Base-by-base conservation (phyloP, 208 protist species). In the Leishmania aethiopica region DNA sequence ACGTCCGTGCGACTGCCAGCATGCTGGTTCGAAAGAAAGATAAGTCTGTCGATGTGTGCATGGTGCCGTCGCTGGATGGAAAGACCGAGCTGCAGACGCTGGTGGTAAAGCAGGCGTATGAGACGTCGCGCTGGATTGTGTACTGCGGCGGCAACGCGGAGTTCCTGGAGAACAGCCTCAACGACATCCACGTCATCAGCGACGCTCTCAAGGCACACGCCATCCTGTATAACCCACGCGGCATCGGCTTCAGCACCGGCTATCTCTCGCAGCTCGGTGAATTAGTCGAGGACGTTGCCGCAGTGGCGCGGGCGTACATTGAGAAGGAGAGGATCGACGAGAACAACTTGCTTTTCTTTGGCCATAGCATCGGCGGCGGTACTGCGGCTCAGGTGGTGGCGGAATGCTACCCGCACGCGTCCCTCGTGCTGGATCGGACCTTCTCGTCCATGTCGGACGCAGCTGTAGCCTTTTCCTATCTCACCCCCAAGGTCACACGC, bases 71-170 rank as follows among this genome's bases (percentile, higher is more conserved):
- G 5, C 76, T 86, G 32, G 60, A 80, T 13, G 75, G 72, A 42
- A 89, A 88, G 53, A 40, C 84, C 11, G 17, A 77, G 25, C 86
- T 97, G 55, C 92, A 97, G 75, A 88, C 84, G 15, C 77, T 92
- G 3, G 73, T 89, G 11, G 83, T 96, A 17, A 75, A 80, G 66
- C 86, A 78, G 66, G 75, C 80, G 19, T 75, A 89, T 57, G 55
- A 75, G 17, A 91, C 90, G 10, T 51, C 80, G 47, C 84, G 86
- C 4, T 97, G 94, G 93, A 69, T 96, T 5, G 28, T 96, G 22
- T 97, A 97, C 85, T 85, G 93, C 76, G 92, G 93, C 25, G 94
- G 94, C 37, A 97, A 97, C 78, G 91, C 88, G 0, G 92, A 97
- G 84, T 87, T 96, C 37, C 80, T 96, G 72, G 92, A 97, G 79